Conservation (phyloP, 2,329 filamentous ascomycete species). For the Penicillium sclerotiorum region DNA sequence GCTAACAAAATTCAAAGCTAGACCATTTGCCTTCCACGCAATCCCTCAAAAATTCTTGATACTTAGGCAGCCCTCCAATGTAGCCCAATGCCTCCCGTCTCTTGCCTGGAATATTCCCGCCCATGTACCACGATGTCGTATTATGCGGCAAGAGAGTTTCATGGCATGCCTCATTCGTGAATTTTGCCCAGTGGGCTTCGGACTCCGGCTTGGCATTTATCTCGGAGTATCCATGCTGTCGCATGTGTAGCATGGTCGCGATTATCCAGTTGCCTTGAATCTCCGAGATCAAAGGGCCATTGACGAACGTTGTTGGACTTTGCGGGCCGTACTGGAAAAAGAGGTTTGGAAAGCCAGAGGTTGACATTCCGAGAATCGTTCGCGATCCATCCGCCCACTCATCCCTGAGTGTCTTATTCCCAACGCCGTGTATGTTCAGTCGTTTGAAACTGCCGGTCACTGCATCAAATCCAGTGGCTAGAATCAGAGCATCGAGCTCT, state of each 20-base stretch:
- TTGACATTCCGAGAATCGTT: slow-evolving; percentile 42
- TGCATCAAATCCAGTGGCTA: slow-evolving; percentile 29
- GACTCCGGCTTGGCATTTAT: slow-evolving; percentile 6
- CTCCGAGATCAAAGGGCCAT: slow-evolving; percentile 51
- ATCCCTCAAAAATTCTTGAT: no score
- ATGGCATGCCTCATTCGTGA: slow-evolving; percentile 38
- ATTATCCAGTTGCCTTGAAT: slow-evolving; percentile 48
- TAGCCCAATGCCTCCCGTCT: neutral
- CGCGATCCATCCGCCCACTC: slow-evolving; percentile 16
- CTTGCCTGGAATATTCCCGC: slow-evolving; percentile 58
- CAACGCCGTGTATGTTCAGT: slow-evolving; percentile 15
- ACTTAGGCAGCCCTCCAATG: neutral
- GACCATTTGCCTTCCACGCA: no score
- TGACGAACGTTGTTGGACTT: slow-evolving; percentile 45
- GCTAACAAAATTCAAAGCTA: no score
- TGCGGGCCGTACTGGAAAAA: slow-evolving; percentile 42
- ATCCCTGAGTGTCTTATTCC: slow-evolving; percentile 9
- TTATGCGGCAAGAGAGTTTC: slow-evolving; percentile 49
- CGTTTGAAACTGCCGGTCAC: slow-evolving; percentile 14
- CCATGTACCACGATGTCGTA: slow-evolving; percentile 59
- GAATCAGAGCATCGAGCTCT: slow-evolving; percentile 42
- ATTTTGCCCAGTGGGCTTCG: slow-evolving; percentile 9
- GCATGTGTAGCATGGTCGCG: slow-evolving; percentile 46
- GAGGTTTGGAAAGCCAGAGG: slow-evolving; percentile 49
- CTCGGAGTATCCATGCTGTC: neutral